These are phyloP conservation scores for Chlamydomonas schloesseri DNA, from an alignment of 139 green algal species.

Conservation along the genomic window DNA sequence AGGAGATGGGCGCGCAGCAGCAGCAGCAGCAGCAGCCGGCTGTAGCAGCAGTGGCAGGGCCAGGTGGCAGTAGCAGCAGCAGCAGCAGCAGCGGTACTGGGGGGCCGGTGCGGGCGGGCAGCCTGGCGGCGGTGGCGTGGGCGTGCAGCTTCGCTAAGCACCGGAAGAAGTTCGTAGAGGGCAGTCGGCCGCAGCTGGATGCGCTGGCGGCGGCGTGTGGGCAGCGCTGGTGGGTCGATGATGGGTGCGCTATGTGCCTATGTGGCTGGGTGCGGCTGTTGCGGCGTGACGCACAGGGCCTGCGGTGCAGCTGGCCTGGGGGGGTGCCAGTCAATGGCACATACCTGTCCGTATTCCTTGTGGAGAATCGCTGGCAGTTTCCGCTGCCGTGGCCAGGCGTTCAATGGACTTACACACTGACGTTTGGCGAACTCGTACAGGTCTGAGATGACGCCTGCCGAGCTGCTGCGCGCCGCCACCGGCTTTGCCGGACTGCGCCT, in stretches of 20 bases:
- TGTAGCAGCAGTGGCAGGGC: neutral
- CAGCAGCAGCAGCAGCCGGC: neutral
- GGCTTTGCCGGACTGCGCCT: constrained; percentile 13
- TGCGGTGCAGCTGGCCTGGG: too few relatives aligned
- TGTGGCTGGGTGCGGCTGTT: too few relatives aligned
- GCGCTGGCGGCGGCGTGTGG: neutral
- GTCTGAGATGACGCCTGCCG: too few relatives aligned
- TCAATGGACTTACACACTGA: too few relatives aligned
- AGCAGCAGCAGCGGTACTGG: neutral
- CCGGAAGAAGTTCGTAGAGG: constrained; percentile 40
- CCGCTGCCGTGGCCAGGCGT: too few relatives aligned
- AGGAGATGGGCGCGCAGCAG: constrained; percentile 5
- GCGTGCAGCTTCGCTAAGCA: constrained; percentile 27
- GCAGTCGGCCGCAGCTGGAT: neutral
- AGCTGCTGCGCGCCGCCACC: neutral
- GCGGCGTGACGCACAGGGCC: too few relatives aligned
- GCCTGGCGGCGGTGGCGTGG: constrained; percentile 38
- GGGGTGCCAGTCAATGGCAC: too few relatives aligned
- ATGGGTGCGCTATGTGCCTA: neutral
- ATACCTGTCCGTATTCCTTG: too few relatives aligned
- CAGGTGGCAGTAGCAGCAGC: neutral
- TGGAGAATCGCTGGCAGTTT: too few relatives aligned
- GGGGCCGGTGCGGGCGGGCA: neutral
- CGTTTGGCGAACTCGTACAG: too few relatives aligned
- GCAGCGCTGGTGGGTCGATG: neutral